These are phyloP conservation scores for Epichloe festucae DNA, from an alignment of 2,329 filamentous ascomycete species.

Conservation along the genomic window DNA sequence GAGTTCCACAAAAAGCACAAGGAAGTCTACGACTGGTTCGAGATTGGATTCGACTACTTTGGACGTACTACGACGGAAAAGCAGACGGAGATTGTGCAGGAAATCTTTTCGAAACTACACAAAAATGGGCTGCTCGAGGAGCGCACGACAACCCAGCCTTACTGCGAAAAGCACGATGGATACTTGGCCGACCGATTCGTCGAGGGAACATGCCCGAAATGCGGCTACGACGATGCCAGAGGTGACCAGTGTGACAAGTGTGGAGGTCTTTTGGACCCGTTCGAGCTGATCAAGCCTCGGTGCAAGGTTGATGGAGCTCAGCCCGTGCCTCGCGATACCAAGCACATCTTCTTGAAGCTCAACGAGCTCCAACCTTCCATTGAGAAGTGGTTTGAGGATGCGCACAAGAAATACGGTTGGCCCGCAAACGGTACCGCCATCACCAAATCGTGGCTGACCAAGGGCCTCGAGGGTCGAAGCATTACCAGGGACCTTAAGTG, in stretches of 20 bases:
- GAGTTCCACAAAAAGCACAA: slow-evolving; percentile 88
- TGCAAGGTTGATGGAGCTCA: slow-evolving; percentile 85
- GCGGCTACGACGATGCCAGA: slow-evolving; percentile 56
- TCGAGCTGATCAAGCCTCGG: slow-evolving; percentile 68
- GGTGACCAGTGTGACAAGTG: slow-evolving; percentile 68
- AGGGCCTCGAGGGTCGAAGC: slow-evolving; percentile 73
- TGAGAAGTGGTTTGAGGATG: slow-evolving; percentile 62
- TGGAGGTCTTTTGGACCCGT: slow-evolving; percentile 56
- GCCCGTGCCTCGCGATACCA: slow-evolving; percentile 69
- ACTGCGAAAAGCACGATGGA: slow-evolving; percentile 64
- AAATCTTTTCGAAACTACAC: slow-evolving; percentile 78
- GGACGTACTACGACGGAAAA: slow-evolving; percentile 79
- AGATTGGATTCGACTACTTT: slow-evolving; percentile 89
- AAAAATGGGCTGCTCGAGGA: slow-evolving; percentile 83
- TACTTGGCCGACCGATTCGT: slow-evolving; percentile 82
- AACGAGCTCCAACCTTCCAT: slow-evolving; percentile 71
- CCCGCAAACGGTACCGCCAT: slow-evolving; percentile 62
- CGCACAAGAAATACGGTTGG: slow-evolving; percentile 64
- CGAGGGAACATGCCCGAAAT: slow-evolving; percentile 66
- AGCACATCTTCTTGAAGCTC: slow-evolving; percentile 79
- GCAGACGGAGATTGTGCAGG: slow-evolving; percentile 86
- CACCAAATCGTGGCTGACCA: slow-evolving; percentile 67
- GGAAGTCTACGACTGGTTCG: slow-evolving; percentile 91
- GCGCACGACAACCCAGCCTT: slow-evolving; percentile 77
- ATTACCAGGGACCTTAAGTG: slow-evolving; percentile 91